Evolutionary conservation across 1,139 yeast genomes (phyloP), one percentile per base, ranked within the genome.

Genomic region (Geotrichum bryndzae): DNA sequence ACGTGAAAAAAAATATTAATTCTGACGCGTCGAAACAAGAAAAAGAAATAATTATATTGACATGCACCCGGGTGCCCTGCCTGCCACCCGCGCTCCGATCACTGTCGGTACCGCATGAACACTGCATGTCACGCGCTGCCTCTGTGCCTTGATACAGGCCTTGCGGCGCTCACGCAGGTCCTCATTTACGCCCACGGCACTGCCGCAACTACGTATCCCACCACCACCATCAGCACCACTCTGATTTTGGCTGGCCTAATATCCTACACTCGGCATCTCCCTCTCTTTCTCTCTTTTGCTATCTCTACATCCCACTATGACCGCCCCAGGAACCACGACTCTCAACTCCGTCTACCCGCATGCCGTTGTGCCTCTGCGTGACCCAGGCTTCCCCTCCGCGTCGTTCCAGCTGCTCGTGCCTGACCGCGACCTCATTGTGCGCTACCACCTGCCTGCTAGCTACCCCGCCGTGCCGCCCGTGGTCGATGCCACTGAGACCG

Each of bases 331-430:
- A 8, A 22, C 50, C 58, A n/a, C 29, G 11, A 18, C 23, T 31
- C 33, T 55, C 13, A 55, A 55, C 48, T 31, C 52, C 13, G 46
- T 46, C 8, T 29, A 46, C 53, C 58, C 58, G 13, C 10, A 38
- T 35, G 31, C 53, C 18, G 58, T 55, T 10, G 58, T 55, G 25
- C 50, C 48, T 48, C 35, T 55, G 46, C 10, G 18, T 8, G 48
- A 41, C 23, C 48, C 48, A 23, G 48, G 22, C 4, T 41, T 41
- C 53, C 45, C 18, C 33, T 5, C 48, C 45, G 35, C 22, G 50
- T 31, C 58, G 13, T 55, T 46, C 46, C 58, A 55, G 27, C 45
- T 55, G 41, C 13, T 55, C 10, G 58, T 55, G 13, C 58, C 58
- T 2, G 53, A 48, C 15, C 48, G 41, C 18, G 58, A 55, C 11